Conservation (phyloP, 2,329 filamentous ascomycete species). For the Stachybotrys chlorohalonatus region DNA sequence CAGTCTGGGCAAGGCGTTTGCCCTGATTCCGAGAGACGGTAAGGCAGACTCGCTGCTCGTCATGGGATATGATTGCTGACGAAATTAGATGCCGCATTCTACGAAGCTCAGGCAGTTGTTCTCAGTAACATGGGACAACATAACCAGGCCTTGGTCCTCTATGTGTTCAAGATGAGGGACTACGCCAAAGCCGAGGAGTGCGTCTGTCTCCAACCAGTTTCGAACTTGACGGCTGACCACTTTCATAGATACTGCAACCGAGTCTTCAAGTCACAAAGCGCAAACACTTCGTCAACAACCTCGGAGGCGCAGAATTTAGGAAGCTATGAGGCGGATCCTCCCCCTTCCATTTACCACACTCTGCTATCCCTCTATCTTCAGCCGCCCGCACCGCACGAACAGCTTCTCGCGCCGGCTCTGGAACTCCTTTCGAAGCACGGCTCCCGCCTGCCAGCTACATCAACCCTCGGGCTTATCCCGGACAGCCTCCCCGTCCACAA, state of each 20-base stretch:
- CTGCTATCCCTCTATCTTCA: constrained; percentile 83
- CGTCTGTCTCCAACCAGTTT: constrained; percentile 18
- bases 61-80: constrained; percentile 6
- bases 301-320: constrained; percentile 17
- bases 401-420: constrained; percentile 71
- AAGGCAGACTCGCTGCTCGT: constrained; percentile 15
- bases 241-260: constrained; percentile 72
- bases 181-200: constrained; percentile 89
- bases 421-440: constrained; percentile 87
- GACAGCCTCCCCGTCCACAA: constrained; percentile 67
- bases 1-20: constrained; percentile 68
- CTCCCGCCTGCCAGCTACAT: constrained; percentile 78
- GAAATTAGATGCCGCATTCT: constrained; percentile 66
- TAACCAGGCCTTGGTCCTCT: constrained; percentile 92
- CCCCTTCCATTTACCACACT: constrained; percentile 82
- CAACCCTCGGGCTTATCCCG: constrained; percentile 79
- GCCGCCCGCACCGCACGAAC: constrained; percentile 63
- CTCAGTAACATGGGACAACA: constrained; percentile 93
- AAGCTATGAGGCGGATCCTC: constrained; percentile 27
- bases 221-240: too few species aligned
- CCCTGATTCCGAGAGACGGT: constrained; percentile 73
- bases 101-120: constrained; percentile 81
- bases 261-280: constrained; percentile 56
- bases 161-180: constrained; percentile 87
- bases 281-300: constrained; percentile 22